Evolutionary conservation across 2,329 filamentous ascomycete species (phyloP), one percentile per base, ranked within the genome.

Genomic region (Rhinocladiella mackenziei): DNA sequence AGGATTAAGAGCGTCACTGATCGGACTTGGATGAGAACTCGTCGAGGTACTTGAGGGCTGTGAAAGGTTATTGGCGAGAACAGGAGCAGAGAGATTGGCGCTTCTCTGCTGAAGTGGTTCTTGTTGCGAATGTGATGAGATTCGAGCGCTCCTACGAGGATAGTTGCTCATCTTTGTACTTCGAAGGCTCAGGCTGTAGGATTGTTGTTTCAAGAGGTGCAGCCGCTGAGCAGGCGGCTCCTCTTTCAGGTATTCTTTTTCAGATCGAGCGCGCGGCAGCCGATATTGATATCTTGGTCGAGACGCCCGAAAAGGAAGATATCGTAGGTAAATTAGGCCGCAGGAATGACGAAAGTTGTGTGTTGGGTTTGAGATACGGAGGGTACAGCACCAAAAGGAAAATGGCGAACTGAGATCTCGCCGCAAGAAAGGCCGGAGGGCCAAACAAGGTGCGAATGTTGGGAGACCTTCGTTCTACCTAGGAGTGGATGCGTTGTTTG

Each of bases 21-120:
- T 41, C 3, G 56, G 56, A 34, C 55, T 57, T 5, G 56, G 54
- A 43, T 55, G 53, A 8, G 54, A 55, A 40, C 50, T 55, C n/a
- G 54, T 50, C n/a, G 54, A 53, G 7, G 46, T 40, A 41, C 54
- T 57, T 22, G 56, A 58, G 13, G 53, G 39, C 22, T 52, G 50
- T 6, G 56, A 57, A 31, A 43, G 54, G 34, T 8, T 45, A 15
- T 39, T 34, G 8, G 41, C 14, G 28, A 52, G 55, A 2, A 42
- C 17, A 38, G 48, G 39, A 31, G 48, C 23, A 23, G 53, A 23
- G 7, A 43, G 49, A 40, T 22, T 41, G 15, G 14, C 30, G 28
- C 39, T 36, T 23, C 39, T 45, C 31, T 48, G 41, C 14, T 48
- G 50, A 14, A 39, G 37, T 45, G 44, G 50, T 37, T 48, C 43